Conservation (phyloP, 495 filamentous ascomycete species). For the Cudoniella acicularis region DNA sequence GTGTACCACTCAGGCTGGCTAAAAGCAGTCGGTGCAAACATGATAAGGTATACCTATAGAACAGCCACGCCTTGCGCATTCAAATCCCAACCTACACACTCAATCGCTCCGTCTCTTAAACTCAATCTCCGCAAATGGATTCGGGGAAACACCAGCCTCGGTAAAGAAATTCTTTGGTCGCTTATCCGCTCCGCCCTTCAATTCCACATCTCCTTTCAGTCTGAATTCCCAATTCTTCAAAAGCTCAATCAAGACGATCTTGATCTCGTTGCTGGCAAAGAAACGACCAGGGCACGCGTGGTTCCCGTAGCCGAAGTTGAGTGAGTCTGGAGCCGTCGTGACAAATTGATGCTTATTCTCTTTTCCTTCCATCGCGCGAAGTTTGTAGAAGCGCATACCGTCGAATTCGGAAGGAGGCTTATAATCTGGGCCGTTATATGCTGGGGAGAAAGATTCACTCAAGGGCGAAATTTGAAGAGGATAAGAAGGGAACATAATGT, state of each 20-base stretch:
- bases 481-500: not conserved
- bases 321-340: slow-evolving; percentile 27
- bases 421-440: slow-evolving; percentile 2
- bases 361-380: slow-evolving; percentile 29
- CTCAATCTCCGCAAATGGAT: slow-evolving; percentile 6
- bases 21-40: too few relatives aligned
- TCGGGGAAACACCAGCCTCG: not conserved
- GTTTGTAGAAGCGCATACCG: slow-evolving; percentile 43
- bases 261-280: slow-evolving; percentile 39
- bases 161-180: slow-evolving; percentile 1
- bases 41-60: too few relatives aligned
- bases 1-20: too few relatives aligned
- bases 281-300: slow-evolving; percentile 60
- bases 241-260: slow-evolving; percentile 16
- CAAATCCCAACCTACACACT: too few relatives aligned
- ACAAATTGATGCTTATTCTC: slow-evolving; percentile 36
- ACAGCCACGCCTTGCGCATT: too few relatives aligned
- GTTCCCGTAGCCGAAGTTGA: slow-evolving; percentile 45
- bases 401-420: slow-evolving; percentile 35
- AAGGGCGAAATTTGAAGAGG: not conserved
- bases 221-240: slow-evolving; percentile 15
- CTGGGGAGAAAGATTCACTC: not conserved
- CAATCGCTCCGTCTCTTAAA: not conserved
- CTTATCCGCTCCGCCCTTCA: slow-evolving; percentile 3
- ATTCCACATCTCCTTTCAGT: not conserved